Conservation (phyloP, 2,329 filamentous ascomycete genomes). For the Arthrobotrys sphaeroides region DNA sequence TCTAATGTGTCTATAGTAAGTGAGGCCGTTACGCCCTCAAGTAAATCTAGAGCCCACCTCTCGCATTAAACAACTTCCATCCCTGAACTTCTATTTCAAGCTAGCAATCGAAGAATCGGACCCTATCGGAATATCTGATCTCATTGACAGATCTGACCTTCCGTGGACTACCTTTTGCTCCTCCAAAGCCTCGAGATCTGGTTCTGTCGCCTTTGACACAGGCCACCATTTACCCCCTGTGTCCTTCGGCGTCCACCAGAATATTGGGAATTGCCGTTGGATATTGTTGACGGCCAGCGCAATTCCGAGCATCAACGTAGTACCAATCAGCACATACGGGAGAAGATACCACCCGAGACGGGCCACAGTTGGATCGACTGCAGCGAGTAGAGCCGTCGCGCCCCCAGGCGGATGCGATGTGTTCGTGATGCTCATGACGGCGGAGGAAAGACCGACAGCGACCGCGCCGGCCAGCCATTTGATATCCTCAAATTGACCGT, state of each 20-base stretch:
- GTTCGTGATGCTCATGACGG: slow-evolving; percentile 74
- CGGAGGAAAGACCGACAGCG: slow-evolving; percentile 71
- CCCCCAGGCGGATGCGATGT: slow-evolving; percentile 79
- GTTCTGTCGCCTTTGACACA: not conserved
- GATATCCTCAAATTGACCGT: slow-evolving; percentile 64
- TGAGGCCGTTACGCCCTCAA: too few species aligned
- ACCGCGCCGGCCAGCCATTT: slow-evolving; percentile 74
- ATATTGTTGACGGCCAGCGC: slow-evolving; percentile 76
- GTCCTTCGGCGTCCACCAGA: slow-evolving; percentile 72
- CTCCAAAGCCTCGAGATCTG: slow-evolving; percentile 1
- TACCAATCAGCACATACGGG: slow-evolving; percentile 71
- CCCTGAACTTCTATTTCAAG: not conserved
- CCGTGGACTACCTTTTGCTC: slow-evolving; percentile 9
- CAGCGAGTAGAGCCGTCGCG: slow-evolving; percentile 76
- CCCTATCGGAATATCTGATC: not conserved
- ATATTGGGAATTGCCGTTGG: slow-evolving; percentile 72
- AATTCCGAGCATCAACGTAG: slow-evolving; percentile 69
- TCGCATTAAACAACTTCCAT: too few species aligned
- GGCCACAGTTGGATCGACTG: slow-evolving; percentile 68
- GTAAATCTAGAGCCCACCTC: too few species aligned
- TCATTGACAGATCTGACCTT: not conserved
- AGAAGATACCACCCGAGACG: slow-evolving; percentile 75
- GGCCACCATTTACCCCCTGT: slow-evolving; percentile 20
- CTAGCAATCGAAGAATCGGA: not conserved
- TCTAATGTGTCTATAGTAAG: too few species aligned